These are phyloP conservation scores for Meripilus lineatus DNA, from an alignment of 1,284 basidiomycete species.

Conservation along the genomic window DNA sequence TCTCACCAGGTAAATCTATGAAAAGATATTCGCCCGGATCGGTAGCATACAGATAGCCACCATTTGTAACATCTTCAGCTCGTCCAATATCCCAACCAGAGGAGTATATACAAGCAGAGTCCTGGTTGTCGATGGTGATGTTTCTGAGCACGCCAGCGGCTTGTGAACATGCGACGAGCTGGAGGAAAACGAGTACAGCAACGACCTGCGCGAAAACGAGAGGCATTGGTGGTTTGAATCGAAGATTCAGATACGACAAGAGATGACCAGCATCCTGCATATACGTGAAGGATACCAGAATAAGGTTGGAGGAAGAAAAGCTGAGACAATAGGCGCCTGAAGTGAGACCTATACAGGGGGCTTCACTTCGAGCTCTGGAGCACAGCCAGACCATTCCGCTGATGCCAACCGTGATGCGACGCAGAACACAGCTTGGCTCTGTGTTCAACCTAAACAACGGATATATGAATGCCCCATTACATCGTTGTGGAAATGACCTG, in stretches of 20 bases:
- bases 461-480: too few relatives aligned
- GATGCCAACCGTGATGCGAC: too few relatives aligned
- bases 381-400: not conserved
- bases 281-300: constrained; percentile 8
- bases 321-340: not conserved
- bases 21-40: too few relatives aligned
- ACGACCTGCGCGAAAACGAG: too few relatives aligned
- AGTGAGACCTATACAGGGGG: not conserved
- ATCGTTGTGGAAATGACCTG: too few relatives aligned
- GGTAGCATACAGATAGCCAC: too few relatives aligned
- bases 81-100: constrained; percentile 17
- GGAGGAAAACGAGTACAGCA: not conserved
- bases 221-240: too few relatives aligned
- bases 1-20: too few relatives aligned
- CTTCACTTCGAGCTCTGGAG: not conserved
- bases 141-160: constrained; percentile 19
- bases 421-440: too few relatives aligned
- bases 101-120: constrained; percentile 16
- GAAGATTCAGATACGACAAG: too few relatives aligned
- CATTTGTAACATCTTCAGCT: too few relatives aligned
- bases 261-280: constrained; percentile 23
- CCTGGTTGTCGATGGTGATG: constrained; percentile 15
- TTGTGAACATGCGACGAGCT: constrained; percentile 1
- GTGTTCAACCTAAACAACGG: too few relatives aligned
- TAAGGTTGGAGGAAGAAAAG: constrained; percentile 6